Conservation (phyloP, 192 early-diverging fungal species). For the Linnemannia hyalina region DNA sequence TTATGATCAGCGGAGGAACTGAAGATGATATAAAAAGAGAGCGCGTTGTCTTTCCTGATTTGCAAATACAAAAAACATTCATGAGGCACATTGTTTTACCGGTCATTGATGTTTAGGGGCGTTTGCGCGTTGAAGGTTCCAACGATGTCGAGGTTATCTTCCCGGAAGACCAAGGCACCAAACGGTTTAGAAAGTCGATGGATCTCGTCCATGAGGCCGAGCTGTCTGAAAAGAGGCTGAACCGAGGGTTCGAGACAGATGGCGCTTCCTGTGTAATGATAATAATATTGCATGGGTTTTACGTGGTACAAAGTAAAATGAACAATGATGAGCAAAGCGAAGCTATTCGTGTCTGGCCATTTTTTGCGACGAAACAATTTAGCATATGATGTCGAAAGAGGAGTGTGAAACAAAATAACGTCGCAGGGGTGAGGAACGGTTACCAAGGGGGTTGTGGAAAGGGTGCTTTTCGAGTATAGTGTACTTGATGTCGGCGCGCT, state of each 20-base stretch:
- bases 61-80: background rate
- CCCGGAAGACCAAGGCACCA: conserved; percentile 28
- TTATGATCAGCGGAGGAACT: background rate
- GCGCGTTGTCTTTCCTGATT: background rate
- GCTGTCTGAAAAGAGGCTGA: conserved; percentile 26
- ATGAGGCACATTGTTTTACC: conserved; percentile 10
- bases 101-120: conserved; percentile 32
- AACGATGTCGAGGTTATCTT: conserved; percentile 17
- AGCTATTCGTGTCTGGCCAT: background rate
- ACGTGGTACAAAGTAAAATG: background rate
- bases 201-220: conserved; percentile 33
- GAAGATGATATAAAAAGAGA: background rate
- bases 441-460: conserved; percentile 25
- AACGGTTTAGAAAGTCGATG: conserved; percentile 31
- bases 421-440: background rate
- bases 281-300: background rate
- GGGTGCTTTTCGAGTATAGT: conserved; percentile 38
- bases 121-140: conserved; percentile 13
- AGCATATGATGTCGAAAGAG: background rate
- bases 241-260: conserved; percentile 30
- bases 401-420: background rate
- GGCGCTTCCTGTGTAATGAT: conserved; percentile 26
- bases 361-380: background rate
- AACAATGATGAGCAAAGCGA: conserved; percentile 7
- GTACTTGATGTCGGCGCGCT: conserved; percentile 31